Evolutionary conservation across 176 grass and related monocot genomes (phyloP).

Genomic region (maize (Zea mays)): Zm-B73-REFERENCE-NAM-5.0 NC_050101.1:90799501-90800000

Average conservation of each 20-base stretch:
- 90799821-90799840: constrained; percentile 33
- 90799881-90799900: constrained; percentile 58
- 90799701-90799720: background rate
- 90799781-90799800: constrained; percentile 1
- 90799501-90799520: constrained; percentile 24
- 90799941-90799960: constrained; percentile 83
- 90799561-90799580: constrained; percentile 52
- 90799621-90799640: constrained; percentile 78
- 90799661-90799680: constrained; percentile 8
- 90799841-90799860: constrained; percentile 39
- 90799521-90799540: constrained; percentile 31
- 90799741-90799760: background rate
- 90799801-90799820: background rate
- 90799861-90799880: constrained; percentile 58
- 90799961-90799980: constrained; percentile 70
- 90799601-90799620: constrained; percentile 61
- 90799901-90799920: constrained; percentile 59
- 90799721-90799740: background rate
- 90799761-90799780: background rate
- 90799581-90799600: constrained; percentile 64
- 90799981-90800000: constrained; percentile 69
- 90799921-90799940: constrained; percentile 44
- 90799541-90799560: constrained; percentile 50
- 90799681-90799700: background rate
- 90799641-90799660: constrained; percentile 33